Conservation (phyloP, 129 eudicot species). For the Heracleum sosnowskyi region DNA sequence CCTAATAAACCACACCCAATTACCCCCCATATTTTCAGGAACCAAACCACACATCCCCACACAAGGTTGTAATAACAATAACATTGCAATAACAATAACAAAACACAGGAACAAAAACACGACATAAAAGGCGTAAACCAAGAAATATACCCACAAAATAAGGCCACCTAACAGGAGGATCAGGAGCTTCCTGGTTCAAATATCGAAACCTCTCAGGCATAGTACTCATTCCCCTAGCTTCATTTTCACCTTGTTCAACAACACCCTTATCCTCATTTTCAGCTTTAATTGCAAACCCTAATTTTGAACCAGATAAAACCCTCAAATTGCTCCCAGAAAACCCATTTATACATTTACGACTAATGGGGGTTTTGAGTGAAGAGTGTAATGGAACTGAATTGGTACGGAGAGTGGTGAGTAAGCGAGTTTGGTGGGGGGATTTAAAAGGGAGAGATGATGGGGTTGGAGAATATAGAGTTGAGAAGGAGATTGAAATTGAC, state of each 20-base stretch:
- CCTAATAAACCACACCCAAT: neutral
- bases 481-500: slow-evolving; percentile 36
- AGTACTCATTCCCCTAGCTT: slow-evolving; percentile 44
- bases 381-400: slow-evolving; percentile 8
- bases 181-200: slow-evolving; percentile 55
- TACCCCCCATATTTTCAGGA: no score
- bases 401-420: neutral
- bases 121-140: neutral
- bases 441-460: slow-evolving; percentile 13
- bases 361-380: neutral
- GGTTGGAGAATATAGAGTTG: slow-evolving; percentile 22
- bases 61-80: no score
- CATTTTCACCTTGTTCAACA: slow-evolving; percentile 28
- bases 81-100: neutral
- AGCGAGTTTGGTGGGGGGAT: slow-evolving; percentile 12
- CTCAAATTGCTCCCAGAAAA: slow-evolving; percentile 25
- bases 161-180: slow-evolving; percentile 64
- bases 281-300: slow-evolving; percentile 34
- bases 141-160: slow-evolving; percentile 45
- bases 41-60: no score
- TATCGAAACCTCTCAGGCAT: slow-evolving; percentile 69
- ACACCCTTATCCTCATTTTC: slow-evolving; percentile 15
- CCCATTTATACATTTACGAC: slow-evolving; percentile 14
- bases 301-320: slow-evolving; percentile 12
- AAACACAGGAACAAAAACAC: neutral